Percentiles rank a stretch among this genome's conserved stretches.
These are phyloP conservation scores for Leptosphaerulina australis DNA, from an alignment of 2,329 filamentous ascomycete species.

Conservation along the genomic window DNA sequence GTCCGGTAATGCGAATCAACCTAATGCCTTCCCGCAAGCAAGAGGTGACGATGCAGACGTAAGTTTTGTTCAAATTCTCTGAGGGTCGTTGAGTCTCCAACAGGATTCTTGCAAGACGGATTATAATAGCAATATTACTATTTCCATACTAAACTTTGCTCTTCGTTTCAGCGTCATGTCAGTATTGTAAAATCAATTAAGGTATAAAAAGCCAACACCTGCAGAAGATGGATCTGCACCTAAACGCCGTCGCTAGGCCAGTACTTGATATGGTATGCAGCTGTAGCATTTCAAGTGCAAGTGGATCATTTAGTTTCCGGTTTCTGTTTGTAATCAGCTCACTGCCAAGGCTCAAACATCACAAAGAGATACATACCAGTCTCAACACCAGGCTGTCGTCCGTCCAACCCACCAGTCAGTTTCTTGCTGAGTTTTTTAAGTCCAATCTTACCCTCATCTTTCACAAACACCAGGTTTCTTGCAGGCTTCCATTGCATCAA, in stretches of 20 bases:
- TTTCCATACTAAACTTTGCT: neutral
- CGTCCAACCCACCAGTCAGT: slow-evolving; percentile 72
- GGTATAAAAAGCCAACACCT: neutral
- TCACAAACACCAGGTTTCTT: slow-evolving; percentile 83
- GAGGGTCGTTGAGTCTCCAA: too few species aligned
- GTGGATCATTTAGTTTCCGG: slow-evolving; percentile 22
- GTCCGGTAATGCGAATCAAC: too few species aligned
- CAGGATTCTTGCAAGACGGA: too few species aligned
- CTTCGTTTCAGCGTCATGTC: neutral
- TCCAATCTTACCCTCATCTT: slow-evolving; percentile 83
- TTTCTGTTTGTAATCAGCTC: slow-evolving; percentile 32
- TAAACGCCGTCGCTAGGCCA: slow-evolving; percentile 9
- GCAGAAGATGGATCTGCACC: neutral
- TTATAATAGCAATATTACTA: slow-evolving; percentile 4
- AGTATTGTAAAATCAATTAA: slow-evolving; percentile 1
- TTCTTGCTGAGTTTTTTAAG: slow-evolving; percentile 76
- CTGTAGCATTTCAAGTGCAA: neutral
- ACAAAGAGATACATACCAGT: slow-evolving; percentile 55
- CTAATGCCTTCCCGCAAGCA: too few species aligned
- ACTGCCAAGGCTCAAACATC: too few species aligned
- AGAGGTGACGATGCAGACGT: too few species aligned
- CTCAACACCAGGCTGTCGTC: slow-evolving; percentile 86
- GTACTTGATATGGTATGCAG: neutral
- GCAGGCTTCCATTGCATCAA: slow-evolving; percentile 96
- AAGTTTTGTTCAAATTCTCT: too few species aligned